These are phyloP conservation scores for Verticillium dahliae DNA, from an alignment of 2,329 filamentous ascomycete species.

Conservation along the genomic window DNA sequence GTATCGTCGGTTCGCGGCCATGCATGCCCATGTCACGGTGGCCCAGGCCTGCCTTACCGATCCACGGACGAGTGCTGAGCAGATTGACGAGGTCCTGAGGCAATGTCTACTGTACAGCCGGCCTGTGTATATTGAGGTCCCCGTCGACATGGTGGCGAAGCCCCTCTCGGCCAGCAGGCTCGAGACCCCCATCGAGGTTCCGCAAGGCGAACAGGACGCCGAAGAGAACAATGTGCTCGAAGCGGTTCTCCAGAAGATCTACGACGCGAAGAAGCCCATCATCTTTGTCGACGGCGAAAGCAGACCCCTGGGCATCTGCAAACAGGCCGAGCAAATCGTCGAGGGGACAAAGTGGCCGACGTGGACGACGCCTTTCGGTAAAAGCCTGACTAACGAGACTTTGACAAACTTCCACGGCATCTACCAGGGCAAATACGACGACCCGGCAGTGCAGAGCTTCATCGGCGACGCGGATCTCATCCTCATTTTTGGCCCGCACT, in stretches of 20 bases:
- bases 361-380: constrained; percentile 39
- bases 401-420: constrained; percentile 40
- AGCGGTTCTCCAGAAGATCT: constrained; percentile 32
- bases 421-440: constrained; percentile 35
- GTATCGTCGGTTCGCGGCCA: constrained; percentile 41
- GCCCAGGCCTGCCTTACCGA: constrained; percentile 41
- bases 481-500: constrained; percentile 37
- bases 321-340: constrained; percentile 34
- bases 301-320: constrained; percentile 30
- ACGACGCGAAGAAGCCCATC: constrained; percentile 36
- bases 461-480: constrained; percentile 35
- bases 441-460: constrained; percentile 24
- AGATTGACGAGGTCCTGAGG: constrained; percentile 43
- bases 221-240: constrained; percentile 21
- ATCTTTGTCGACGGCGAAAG: constrained; percentile 47
- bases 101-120: constrained; percentile 45
- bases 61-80: constrained; percentile 33
- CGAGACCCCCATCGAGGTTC: constrained; percentile 15
- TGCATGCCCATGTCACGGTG: constrained; percentile 41
- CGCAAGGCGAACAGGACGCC: constrained; percentile 4
- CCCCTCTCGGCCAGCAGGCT: constrained; percentile 25
- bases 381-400: constrained; percentile 42
- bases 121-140: constrained; percentile 51
- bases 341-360: constrained; percentile 37
- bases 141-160: constrained; percentile 41